These are phyloP conservation scores for Angophora floribunda DNA, from an alignment of 345 rosid genomes.

Conservation along the genomic window DNA sequence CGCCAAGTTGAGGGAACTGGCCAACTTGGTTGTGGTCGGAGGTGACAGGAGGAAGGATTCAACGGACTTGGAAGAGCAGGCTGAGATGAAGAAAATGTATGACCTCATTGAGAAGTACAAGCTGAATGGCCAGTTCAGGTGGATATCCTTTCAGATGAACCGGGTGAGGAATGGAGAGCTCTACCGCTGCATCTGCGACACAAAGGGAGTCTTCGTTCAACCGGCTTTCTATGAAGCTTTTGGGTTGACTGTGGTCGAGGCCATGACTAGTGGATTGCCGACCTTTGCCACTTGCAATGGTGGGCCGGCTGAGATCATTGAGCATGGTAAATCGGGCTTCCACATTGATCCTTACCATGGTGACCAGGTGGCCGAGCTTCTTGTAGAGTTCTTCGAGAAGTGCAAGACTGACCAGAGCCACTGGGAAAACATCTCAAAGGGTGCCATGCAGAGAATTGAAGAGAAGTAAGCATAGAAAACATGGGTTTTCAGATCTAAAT, in stretches of 20 bases:
- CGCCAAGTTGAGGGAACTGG: constrained; percentile 45
- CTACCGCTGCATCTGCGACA: constrained; percentile 67
- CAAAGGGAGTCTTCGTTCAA: constrained; percentile 82
- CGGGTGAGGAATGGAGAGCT: constrained; percentile 66
- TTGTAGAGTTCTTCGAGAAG: constrained; percentile 60
- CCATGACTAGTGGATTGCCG: constrained; percentile 83
- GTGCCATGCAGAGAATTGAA: constrained; percentile 59
- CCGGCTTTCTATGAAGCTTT: constrained; percentile 77
- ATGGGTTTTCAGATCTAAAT: background rate
- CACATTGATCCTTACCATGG: constrained; percentile 83
- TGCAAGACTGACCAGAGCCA: constrained; percentile 41
- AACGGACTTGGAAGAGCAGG: constrained; percentile 69
- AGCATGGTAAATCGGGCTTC: constrained; percentile 67
- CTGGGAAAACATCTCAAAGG: constrained; percentile 62
- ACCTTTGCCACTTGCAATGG: constrained; percentile 83
- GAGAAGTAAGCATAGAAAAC: constrained; percentile 42
- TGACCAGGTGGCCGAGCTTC: constrained; percentile 54
- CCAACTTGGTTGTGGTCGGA: constrained; percentile 80
- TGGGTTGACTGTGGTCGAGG: constrained; percentile 76
- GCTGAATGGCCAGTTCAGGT: constrained; percentile 63
- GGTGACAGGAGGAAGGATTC: constrained; percentile 87
- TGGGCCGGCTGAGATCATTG: constrained; percentile 95
- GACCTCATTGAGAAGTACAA: constrained; percentile 44
- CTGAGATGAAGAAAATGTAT: constrained; percentile 81
- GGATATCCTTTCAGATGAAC: constrained; percentile 83